Evolutionary conservation across 2,329 filamentous ascomycete species (phyloP).

Genomic region (Aspergillus sp.): DNA sequence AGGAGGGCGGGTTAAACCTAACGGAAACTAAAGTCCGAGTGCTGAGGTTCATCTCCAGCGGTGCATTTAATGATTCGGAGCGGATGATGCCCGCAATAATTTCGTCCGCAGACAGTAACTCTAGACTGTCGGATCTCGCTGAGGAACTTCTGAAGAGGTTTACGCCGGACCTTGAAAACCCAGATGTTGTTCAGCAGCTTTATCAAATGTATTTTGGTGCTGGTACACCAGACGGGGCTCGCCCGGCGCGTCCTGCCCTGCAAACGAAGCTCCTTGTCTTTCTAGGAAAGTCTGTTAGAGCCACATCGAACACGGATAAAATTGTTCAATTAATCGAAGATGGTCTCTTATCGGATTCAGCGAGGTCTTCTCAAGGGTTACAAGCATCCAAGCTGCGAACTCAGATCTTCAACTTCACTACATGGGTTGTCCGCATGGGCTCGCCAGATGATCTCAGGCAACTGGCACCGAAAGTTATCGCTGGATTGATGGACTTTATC

Average conservation of each 20-base stretch:
- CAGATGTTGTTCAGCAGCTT: constrained; percentile 61
- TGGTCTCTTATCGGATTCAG: constrained; percentile 54
- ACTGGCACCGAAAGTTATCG: constrained; percentile 68
- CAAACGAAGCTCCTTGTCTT: constrained; percentile 74
- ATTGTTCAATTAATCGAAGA: constrained; percentile 70
- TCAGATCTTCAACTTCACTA: constrained; percentile 81
- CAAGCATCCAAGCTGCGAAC: constrained; percentile 78
- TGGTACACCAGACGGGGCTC: constrained; percentile 40
- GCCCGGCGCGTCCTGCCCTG: constrained; percentile 63
- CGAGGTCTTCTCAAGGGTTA: constrained; percentile 56
- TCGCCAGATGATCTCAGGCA: constrained; percentile 59
- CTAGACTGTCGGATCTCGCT: constrained; percentile 76
- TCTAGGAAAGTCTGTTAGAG: constrained; percentile 72
- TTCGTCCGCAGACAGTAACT: constrained; percentile 79
- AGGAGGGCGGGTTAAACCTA: constrained; percentile 63
- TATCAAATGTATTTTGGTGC: constrained; percentile 73
- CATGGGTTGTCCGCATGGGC: constrained; percentile 79
- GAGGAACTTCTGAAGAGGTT: constrained; percentile 86
- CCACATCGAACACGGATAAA: constrained; percentile 67
- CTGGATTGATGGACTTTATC: constrained; percentile 71
- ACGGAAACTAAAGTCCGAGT: constrained; percentile 69
- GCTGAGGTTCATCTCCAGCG: constrained; percentile 74
- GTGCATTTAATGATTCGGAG: constrained; percentile 79
- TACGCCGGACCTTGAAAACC: constrained; percentile 67
- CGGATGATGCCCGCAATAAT: constrained; percentile 81